Percentiles rank a stretch among this genome's conserved stretches.
These are phyloP conservation scores for Auricularia auricula-judae DNA, from an alignment of 768 basidiomycete genomes.

Conservation along the genomic window DNA sequence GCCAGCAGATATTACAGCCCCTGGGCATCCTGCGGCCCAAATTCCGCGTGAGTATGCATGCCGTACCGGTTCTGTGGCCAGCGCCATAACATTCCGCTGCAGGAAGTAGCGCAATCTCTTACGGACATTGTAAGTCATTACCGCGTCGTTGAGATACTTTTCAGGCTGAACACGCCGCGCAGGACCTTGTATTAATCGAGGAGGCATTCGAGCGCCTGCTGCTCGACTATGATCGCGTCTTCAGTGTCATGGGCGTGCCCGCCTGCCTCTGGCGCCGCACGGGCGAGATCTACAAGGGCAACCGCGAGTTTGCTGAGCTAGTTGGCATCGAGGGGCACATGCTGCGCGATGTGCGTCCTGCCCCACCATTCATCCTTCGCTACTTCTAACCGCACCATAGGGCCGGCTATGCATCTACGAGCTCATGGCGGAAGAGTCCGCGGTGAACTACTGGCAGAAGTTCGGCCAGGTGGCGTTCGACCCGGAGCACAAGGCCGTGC, in stretches of 20 bases:
- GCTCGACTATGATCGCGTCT: conserved; percentile 90
- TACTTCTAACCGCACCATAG: conserved; percentile 21
- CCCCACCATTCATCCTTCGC: background rate
- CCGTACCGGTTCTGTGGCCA: conserved; percentile 1
- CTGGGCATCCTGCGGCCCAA: conserved; percentile 77
- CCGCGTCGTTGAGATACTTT: background rate
- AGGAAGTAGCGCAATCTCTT: conserved; percentile 78
- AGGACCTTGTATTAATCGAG: conserved; percentile 96
- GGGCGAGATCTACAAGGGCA: conserved; percentile 97
- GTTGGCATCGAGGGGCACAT: conserved; percentile 79
- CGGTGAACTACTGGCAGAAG: conserved; percentile 97
- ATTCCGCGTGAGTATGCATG: conserved; percentile 49
- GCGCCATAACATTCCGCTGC: conserved; percentile 2
- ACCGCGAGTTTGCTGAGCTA: conserved; percentile 88
- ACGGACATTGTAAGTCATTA: conserved; percentile 55
- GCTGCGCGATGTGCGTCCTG: conserved; percentile 63
- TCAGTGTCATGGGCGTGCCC: conserved; percentile 92
- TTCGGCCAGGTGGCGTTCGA: conserved; percentile 91
- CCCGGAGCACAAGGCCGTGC: conserved; percentile 82
- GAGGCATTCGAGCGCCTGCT: conserved; percentile 94
- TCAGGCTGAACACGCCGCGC: background rate
- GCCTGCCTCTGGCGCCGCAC: conserved; percentile 95
- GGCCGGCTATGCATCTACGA: conserved; percentile 95
- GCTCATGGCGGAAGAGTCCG: conserved; percentile 94
- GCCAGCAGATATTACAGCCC: conserved; percentile 85